Evolutionary conservation across 306 rosid genomes (phyloP).

Genomic region (Hippophae tibetana): DNA sequence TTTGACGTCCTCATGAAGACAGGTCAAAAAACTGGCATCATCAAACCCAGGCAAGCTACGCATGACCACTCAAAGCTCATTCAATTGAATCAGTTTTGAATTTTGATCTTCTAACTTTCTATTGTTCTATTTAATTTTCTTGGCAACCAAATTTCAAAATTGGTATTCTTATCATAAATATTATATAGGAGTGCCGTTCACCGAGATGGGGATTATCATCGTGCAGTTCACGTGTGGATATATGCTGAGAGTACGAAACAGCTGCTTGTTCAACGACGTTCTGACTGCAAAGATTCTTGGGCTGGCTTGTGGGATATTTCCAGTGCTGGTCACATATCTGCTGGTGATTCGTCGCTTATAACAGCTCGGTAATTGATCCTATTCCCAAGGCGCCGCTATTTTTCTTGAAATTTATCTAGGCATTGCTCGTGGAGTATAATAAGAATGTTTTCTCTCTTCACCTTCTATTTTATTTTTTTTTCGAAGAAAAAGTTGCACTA

Average conservation of each 20-base stretch:
- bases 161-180: neutral
- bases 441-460: too few relatives aligned
- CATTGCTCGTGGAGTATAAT: too few relatives aligned
- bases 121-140: neutral
- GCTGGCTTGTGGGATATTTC: conserved; percentile 89
- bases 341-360: conserved; percentile 66
- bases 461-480: too few relatives aligned
- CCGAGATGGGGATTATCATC: conserved; percentile 91
- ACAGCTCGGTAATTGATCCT: conserved; percentile 57
- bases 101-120: neutral
- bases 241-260: conserved; percentile 71
- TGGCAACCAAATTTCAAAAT: neutral
- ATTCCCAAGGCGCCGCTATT: neutral
- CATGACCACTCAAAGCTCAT: neutral
- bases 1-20: conserved; percentile 62
- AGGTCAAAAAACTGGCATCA: conserved; percentile 57
- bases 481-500: too few relatives aligned
- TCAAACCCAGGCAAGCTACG: conserved; percentile 56
- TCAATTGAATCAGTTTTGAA: neutral
- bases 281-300: conserved; percentile 83
- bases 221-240: conserved; percentile 91
- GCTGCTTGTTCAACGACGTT: conserved; percentile 69
- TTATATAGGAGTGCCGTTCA: conserved; percentile 53
- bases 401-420: too few relatives aligned
- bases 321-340: conserved; percentile 83